Evolutionary conservation across 352 stramenopile species (phyloP).

Genomic region (Sclerospora graminicola): DNA sequence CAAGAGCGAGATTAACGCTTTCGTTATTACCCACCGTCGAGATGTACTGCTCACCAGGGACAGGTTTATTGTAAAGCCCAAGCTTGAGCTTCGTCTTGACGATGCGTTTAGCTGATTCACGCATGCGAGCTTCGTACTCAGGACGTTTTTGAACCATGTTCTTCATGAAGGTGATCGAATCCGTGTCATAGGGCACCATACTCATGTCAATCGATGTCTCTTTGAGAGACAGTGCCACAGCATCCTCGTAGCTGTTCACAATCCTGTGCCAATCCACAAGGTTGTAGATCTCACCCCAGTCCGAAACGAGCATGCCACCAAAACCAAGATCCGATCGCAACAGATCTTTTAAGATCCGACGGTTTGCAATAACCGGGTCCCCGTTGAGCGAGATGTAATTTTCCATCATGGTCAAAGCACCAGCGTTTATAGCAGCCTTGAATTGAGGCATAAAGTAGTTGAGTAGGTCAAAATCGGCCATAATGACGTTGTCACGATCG

Average conservation of each 20-base stretch:
- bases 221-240: conserved; percentile 53
- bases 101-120: conserved; percentile 48
- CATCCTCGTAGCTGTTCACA: conserved; percentile 36
- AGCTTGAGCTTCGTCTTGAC: conserved; percentile 65
- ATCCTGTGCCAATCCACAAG: conserved; percentile 54
- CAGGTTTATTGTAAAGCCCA: conserved; percentile 52
- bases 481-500: conserved; percentile 64
- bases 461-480: conserved; percentile 69
- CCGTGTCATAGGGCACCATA: conserved; percentile 65
- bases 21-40: conserved; percentile 34
- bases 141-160: conserved; percentile 26
- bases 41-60: conserved; percentile 38
- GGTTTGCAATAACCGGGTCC: conserved; percentile 84
- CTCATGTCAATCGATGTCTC: conserved; percentile 87
- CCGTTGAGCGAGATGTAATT: conserved; percentile 90
- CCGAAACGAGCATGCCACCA: conserved; percentile 84
- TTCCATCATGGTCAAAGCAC: conserved; percentile 87
- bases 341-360: conserved; percentile 67
- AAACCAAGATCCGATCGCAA: conserved; percentile 83
- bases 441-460: conserved; percentile 84
- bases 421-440: conserved; percentile 68
- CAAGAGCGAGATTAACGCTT: conserved; percentile 44
- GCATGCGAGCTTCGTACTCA: conserved; percentile 31
- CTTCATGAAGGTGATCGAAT: conserved; percentile 45
- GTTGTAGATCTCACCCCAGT: conserved; percentile 90